A percentile compares a stretch with the other conserved stretches of the same genome.
Evolutionary conservation across 306 rosid genomes (phyloP).

Genomic region (Gastrolobium villosum): DNA sequence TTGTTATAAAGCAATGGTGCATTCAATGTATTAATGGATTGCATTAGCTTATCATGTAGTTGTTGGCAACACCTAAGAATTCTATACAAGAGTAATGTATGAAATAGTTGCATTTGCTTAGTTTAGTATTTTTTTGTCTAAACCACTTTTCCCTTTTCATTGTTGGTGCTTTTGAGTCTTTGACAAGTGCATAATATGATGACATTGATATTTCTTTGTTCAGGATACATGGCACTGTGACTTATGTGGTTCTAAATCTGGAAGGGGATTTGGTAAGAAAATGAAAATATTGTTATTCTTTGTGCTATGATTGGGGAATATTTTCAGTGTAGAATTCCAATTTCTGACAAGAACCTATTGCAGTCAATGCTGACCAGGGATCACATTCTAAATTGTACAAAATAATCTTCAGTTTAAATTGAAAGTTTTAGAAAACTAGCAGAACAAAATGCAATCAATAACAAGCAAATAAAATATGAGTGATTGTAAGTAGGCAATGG

Average conservation of each 20-base stretch:
- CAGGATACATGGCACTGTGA: slow-evolving; percentile 99
- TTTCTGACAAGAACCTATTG: slow-evolving; percentile 6
- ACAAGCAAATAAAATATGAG: not conserved
- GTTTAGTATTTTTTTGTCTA: not conserved
- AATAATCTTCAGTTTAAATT: slow-evolving; percentile 13
- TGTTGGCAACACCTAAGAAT: slow-evolving; percentile 1
- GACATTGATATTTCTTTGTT: slow-evolving; percentile 41
- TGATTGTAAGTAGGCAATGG: not conserved
- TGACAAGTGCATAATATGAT: slow-evolving; percentile 33
- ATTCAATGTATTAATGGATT: slow-evolving; percentile 13
- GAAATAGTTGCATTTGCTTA: slow-evolving; percentile 2
- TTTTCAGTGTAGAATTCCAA: not conserved
- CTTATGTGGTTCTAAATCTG: slow-evolving; percentile 94
- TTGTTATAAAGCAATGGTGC: not conserved
- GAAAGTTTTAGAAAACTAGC: not conserved
- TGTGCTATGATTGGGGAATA: not conserved
- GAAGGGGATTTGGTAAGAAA: slow-evolving; percentile 96
- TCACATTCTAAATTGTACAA: slow-evolving; percentile 3
- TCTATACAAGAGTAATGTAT: not conserved
- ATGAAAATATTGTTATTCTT: slow-evolving; percentile 4
- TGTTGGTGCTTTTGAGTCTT: slow-evolving; percentile 14
- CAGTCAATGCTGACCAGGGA: not conserved
- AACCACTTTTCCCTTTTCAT: not conserved
- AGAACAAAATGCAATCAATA: not conserved
- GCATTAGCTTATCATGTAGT: slow-evolving; percentile 9